Evolutionary conservation across 257 asterid species (phyloP).

Genomic region (Forsythia suspensa): DNA sequence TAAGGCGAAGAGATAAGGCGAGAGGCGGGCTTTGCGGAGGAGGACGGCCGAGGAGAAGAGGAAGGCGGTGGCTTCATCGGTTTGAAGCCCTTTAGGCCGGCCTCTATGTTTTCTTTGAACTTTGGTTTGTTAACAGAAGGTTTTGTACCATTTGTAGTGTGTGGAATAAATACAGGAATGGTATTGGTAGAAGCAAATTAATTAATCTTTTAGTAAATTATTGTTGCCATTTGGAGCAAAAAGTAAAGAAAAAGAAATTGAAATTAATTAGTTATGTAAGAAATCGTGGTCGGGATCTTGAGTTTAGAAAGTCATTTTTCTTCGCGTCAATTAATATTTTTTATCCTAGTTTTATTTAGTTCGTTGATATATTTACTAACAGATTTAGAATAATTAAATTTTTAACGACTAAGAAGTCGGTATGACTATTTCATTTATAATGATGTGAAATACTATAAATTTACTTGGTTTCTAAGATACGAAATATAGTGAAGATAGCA

Average conservation of each 20-base stretch:
- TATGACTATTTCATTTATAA: slow-evolving; percentile 7
- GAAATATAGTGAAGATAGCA: slow-evolving; percentile 28
- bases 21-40: slow-evolving; percentile 27
- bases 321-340: too few species aligned
- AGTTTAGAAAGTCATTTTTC: too few species aligned
- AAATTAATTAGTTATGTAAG: neutral
- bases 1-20: slow-evolving; percentile 40
- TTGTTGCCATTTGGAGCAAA: neutral
- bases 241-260: neutral
- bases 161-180: neutral
- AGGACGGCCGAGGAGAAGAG: slow-evolving; percentile 22
- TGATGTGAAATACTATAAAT: slow-evolving; percentile 16
- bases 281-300: too few species aligned
- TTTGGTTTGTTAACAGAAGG: neutral
- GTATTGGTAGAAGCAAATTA: neutral
- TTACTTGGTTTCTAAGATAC: slow-evolving; percentile 35
- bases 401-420: neutral
- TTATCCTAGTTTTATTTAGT: too few species aligned
- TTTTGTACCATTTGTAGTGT: neutral
- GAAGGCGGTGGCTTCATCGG: slow-evolving; percentile 39
- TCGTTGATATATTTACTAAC: too few species aligned
- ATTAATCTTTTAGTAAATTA: neutral
- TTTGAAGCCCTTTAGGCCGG: neutral
- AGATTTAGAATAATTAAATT: neutral
- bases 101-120: neutral